phyloP scores from a whole-genome alignment of 805 yeast species.

The Lipomyces sp. region DNA sequence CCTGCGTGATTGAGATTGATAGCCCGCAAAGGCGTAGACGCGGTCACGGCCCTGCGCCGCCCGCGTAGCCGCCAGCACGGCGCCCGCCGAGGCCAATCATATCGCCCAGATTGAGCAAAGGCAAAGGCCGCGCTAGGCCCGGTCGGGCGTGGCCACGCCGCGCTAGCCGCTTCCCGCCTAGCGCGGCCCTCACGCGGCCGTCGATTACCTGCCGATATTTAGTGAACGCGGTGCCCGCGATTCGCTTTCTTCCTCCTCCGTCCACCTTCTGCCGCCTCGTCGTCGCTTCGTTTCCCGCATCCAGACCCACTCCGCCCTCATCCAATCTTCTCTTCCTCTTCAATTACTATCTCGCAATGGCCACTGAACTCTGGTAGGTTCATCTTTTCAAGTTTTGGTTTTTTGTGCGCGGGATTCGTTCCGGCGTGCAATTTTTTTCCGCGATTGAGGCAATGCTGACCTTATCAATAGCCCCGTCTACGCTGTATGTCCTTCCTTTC shows the following conservation, averaged over 20 bases:
- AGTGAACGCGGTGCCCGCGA: slow-evolving; percentile 20
- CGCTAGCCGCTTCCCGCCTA: slow-evolving; percentile 10
- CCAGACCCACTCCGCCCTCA: slow-evolving; percentile 1
- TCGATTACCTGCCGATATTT: slow-evolving; percentile 18
- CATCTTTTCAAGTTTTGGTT: slow-evolving; percentile 25
- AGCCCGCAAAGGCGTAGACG: neutral
- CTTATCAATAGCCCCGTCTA: slow-evolving; percentile 58
- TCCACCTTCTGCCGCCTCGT: neutral
- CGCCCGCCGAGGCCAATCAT: slow-evolving; percentile 15
- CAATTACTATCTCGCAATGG: slow-evolving; percentile 34
- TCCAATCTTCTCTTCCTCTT: slow-evolving; percentile 5
- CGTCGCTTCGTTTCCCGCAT: neutral
- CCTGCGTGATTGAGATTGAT: too few species aligned
- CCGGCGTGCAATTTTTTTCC: too few species aligned
- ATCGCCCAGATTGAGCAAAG: neutral
- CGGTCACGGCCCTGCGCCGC: neutral
- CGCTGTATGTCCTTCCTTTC: slow-evolving; percentile 47
- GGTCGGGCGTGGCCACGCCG: slow-evolving; percentile 10
- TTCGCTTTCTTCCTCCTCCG: slow-evolving; percentile 8
- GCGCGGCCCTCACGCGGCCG: slow-evolving; percentile 9
- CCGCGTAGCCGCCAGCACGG: slow-evolving; percentile 20
- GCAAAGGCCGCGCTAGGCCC: slow-evolving; percentile 9
- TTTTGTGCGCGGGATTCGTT: neutral
- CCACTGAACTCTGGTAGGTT: slow-evolving; percentile 76
- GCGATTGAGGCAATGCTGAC: too few species aligned